Conservation (phyloP, 495 filamentous ascomycete genomes). For the Niebla homalea region DNA sequence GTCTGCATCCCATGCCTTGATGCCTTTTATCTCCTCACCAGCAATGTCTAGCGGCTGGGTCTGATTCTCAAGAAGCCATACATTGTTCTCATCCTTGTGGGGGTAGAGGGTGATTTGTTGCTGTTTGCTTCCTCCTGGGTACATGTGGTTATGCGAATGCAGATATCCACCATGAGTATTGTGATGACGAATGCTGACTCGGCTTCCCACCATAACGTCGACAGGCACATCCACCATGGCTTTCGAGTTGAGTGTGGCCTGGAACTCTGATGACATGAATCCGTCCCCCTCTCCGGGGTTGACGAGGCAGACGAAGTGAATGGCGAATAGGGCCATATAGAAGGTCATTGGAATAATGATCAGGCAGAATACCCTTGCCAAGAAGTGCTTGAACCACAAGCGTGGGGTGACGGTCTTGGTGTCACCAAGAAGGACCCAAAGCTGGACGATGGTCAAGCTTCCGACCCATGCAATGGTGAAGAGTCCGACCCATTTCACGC, state of each 20-base stretch:
- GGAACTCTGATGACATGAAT: constrained; percentile 99
- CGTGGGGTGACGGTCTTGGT: constrained; percentile 70
- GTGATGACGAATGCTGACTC: constrained; percentile 73
- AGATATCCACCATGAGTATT: constrained; percentile 98
- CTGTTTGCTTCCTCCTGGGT: constrained; percentile 91
- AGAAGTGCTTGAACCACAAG: constrained; percentile 87
- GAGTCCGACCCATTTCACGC: constrained; percentile 96
- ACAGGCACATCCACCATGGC: constrained; percentile 88
- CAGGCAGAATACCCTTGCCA: constrained; percentile 80
- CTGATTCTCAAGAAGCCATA: constrained; percentile 87
- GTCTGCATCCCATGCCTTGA: constrained; percentile 68
- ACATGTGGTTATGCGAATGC: constrained; percentile 95
- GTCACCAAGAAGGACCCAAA: constrained; percentile 91
- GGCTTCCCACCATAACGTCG: constrained; percentile 79
- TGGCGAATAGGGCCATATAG: constrained; percentile 90
- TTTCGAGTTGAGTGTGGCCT: constrained; percentile 92
- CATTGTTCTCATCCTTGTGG: constrained; percentile 97
- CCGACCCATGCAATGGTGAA: constrained; percentile 99
- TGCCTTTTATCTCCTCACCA: constrained; percentile 63
- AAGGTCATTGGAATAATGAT: constrained; percentile 81
- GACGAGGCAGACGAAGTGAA: constrained; percentile 83
- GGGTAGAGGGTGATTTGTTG: constrained; percentile 97
- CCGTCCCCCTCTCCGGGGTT: constrained; percentile 97
- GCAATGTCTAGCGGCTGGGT: constrained; percentile 73
- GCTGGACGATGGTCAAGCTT: constrained; percentile 73